Evolutionary conservation across 148 eudicot genomes (phyloP).

Genomic region (Pharnaceum exiguum): DNA sequence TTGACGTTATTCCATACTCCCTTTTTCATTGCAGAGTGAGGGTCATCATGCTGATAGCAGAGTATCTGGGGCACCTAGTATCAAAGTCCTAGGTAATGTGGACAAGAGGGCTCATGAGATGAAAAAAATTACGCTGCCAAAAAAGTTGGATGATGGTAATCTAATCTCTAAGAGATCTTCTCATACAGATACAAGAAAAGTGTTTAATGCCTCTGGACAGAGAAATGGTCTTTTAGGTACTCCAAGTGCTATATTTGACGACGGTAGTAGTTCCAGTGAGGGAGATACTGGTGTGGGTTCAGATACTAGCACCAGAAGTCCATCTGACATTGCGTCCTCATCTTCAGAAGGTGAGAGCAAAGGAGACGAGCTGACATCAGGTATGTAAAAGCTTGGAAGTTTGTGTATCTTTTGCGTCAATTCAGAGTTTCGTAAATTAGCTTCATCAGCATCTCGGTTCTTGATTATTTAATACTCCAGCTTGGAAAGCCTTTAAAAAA

Average conservation of each 20-base stretch:
- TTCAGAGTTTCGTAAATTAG: neutral
- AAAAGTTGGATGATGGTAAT: constrained; percentile 13
- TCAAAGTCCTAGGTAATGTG: constrained; percentile 16
- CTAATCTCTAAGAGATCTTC: constrained; percentile 22
- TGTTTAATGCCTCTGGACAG: constrained; percentile 21
- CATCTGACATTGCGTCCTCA: constrained; percentile 43
- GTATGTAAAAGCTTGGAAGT: constrained; percentile 3
- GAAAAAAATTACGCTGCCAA: constrained; percentile 20
- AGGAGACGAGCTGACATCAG: constrained; percentile 22
- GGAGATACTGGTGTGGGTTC: constrained; percentile 26
- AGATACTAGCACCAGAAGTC: constrained; percentile 41
- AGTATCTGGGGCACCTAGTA: constrained; percentile 17
- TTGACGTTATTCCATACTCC: neutral
- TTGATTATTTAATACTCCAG: neutral
- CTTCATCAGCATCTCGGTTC: neutral
- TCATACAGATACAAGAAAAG: constrained; percentile 14
- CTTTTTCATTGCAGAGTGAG: neutral
- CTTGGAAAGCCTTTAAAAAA: too few relatives aligned
- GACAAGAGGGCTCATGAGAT: constrained; percentile 10
- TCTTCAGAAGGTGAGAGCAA: constrained; percentile 50
- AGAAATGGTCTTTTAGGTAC: constrained; percentile 38
- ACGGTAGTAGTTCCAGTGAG: constrained; percentile 44
- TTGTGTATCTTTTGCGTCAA: neutral
- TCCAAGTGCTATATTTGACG: constrained; percentile 45
- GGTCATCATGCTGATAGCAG: neutral